A percentile compares a stretch with the other conserved stretches of the same genome.
Evolutionary conservation across 371 early-diverging fungal genomes (phyloP).

Genomic region (Globomyces sp.): DNA sequence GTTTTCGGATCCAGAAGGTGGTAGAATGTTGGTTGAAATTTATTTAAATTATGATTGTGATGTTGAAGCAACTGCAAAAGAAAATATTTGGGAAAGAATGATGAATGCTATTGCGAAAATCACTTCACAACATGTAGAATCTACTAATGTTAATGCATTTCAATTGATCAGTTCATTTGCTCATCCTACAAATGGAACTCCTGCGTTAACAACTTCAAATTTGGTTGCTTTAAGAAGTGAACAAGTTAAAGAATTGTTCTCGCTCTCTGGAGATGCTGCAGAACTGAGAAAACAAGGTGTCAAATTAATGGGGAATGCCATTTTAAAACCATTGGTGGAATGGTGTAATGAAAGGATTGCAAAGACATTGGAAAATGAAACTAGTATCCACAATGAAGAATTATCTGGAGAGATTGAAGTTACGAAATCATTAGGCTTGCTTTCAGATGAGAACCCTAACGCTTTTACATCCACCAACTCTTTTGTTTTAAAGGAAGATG

Average conservation of each 20-base stretch:
- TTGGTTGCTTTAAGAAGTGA: conserved; percentile 46
- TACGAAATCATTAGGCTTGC: conserved; percentile 18
- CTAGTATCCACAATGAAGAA: conserved; percentile 19
- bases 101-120: conserved; percentile 65
- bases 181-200: conserved; percentile 20
- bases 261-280: conserved; percentile 44
- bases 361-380: conserved; percentile 7
- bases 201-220: conserved; percentile 46
- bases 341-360: conserved; percentile 52
- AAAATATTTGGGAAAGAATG: conserved; percentile 77
- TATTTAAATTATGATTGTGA: conserved; percentile 97
- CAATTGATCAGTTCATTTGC: conserved; percentile 8
- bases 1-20: conserved; percentile 71
- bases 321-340: conserved; percentile 57
- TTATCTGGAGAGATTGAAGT: conserved; percentile 21
- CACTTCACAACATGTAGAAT: conserved; percentile 42
- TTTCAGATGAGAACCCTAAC: conserved; percentile 19
- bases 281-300: conserved; percentile 48
- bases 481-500: conserved; percentile 46
- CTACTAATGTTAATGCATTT: background rate
- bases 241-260: conserved; percentile 47
- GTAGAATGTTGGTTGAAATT: conserved; percentile 79
- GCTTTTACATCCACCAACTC: background rate
- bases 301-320: conserved; percentile 48
- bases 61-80: conserved; percentile 59